Evolutionary conservation across 2,329 filamentous ascomycete species (phyloP).

Genomic region (Plectosphaerella plurivora): DNA sequence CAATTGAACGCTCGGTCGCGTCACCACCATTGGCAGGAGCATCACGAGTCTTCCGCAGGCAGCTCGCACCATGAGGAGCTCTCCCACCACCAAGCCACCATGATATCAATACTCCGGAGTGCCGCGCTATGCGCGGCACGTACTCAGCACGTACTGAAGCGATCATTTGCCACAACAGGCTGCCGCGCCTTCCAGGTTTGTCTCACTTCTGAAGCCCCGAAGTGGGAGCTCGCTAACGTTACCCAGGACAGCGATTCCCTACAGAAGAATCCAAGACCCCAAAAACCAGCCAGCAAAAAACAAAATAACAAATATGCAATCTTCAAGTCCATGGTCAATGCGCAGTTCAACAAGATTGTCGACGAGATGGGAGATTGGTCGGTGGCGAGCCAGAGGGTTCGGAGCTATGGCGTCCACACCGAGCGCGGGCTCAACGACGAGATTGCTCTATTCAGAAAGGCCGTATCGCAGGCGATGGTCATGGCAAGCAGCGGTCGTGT

Average conservation of each 20-base stretch:
- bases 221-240: not conserved
- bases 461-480: slow-evolving; percentile 39
- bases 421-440: slow-evolving; percentile 39
- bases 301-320: slow-evolving; percentile 7
- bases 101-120: slow-evolving; percentile 9
- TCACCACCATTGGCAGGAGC: not conserved
- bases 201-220: not conserved
- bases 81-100: slow-evolving; percentile 4
- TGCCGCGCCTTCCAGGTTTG: slow-evolving; percentile 6
- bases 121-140: slow-evolving; percentile 4
- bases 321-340: slow-evolving; percentile 11
- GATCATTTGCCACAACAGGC: slow-evolving; percentile 10
- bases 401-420: slow-evolving; percentile 16
- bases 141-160: slow-evolving; percentile 3
- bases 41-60: slow-evolving; percentile 2
- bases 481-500: slow-evolving; percentile 34
- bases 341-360: slow-evolving; percentile 11
- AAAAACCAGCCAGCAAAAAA: not conserved
- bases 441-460: slow-evolving; percentile 37
- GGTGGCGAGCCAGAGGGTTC: slow-evolving; percentile 7
- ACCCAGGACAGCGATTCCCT: not conserved
- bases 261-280: not conserved
- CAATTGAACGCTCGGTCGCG: too few relatives aligned
- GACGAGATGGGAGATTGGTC: slow-evolving; percentile 9
- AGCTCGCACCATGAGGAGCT: slow-evolving; percentile 5